These are phyloP conservation scores for Aspergillus puulaauensis DNA, from an alignment of 2,329 filamentous ascomycete genomes.

Conservation along the genomic window DNA sequence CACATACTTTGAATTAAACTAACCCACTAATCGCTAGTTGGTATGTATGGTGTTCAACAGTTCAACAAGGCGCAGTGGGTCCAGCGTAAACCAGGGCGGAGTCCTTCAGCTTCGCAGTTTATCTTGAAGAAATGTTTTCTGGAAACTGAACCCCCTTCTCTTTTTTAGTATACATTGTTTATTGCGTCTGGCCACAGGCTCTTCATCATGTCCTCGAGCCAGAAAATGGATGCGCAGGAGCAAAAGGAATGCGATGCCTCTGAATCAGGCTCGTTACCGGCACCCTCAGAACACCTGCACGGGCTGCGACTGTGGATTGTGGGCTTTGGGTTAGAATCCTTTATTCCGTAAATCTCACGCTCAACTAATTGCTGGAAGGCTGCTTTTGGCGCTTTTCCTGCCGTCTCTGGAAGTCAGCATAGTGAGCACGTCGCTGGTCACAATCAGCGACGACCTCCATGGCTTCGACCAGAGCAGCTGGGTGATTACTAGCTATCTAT, in stretches of 20 bases:
- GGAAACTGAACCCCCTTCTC: not conserved
- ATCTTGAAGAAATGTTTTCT: not conserved
- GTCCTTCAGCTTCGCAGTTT: not conserved
- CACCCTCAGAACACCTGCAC: not conserved
- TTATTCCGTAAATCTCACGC: not conserved
- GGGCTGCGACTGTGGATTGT: not conserved
- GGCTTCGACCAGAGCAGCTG: slow-evolving; percentile 41
- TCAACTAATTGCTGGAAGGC: not conserved
- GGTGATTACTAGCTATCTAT: slow-evolving; percentile 51
- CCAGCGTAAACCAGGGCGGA: not conserved
- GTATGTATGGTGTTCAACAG: too few relatives aligned
- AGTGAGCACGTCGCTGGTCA: not conserved
- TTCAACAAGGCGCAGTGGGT: too few relatives aligned
- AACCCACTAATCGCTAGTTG: too few relatives aligned
- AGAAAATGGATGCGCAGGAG: not conserved
- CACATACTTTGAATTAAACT: not conserved
- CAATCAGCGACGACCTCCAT: not conserved
- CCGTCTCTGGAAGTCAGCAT: not conserved
- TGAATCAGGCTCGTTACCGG: not conserved
- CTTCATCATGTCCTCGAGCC: not conserved
- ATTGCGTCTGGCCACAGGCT: too few relatives aligned
- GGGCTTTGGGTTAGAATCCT: not conserved
- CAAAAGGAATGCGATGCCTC: not conserved
- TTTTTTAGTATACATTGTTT: too few relatives aligned
- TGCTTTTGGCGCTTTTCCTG: not conserved